These are phyloP conservation scores for Cryptococcus sp. DNA, from an alignment of 1,284 basidiomycete species.

Conservation along the genomic window DNA sequence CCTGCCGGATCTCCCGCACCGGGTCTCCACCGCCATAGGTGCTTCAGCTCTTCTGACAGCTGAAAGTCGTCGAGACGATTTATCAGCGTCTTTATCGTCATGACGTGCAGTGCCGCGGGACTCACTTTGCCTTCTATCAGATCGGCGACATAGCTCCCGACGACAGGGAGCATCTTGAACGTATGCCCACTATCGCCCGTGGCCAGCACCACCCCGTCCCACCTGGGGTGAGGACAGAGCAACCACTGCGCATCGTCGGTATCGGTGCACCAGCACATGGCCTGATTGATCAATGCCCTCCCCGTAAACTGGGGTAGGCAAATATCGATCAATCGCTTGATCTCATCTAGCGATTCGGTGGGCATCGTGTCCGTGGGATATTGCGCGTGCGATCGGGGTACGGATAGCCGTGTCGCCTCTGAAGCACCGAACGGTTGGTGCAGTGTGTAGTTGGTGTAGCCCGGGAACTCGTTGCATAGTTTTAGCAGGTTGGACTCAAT, in stretches of 20 bases:
- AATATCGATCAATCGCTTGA: constrained; percentile 30
- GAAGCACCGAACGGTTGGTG: constrained; percentile 29
- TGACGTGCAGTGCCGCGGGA: background rate
- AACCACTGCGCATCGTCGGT: constrained; percentile 41
- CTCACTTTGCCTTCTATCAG: constrained; percentile 41
- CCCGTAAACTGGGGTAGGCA: constrained; percentile 40
- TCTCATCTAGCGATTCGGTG: constrained; percentile 24
- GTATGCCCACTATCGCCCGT: constrained; percentile 44
- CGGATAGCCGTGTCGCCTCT: constrained; percentile 29
- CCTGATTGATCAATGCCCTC: constrained; percentile 33
- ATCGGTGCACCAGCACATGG: constrained; percentile 52
- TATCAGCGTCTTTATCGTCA: too few species aligned
- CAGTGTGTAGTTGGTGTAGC: constrained; percentile 28
- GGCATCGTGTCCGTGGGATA: constrained; percentile 49
- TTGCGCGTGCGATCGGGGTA: constrained; percentile 47
- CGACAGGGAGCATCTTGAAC: constrained; percentile 52
- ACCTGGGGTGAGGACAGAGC: constrained; percentile 40
- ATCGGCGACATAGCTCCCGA: constrained; percentile 50
- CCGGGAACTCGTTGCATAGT: constrained; percentile 44
- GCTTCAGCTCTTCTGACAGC: constrained; percentile 30
- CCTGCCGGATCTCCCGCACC: constrained; percentile 31
- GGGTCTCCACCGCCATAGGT: constrained; percentile 45
- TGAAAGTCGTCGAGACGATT: background rate
- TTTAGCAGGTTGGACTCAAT: constrained; percentile 30
- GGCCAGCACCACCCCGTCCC: constrained; percentile 37